phyloP scores from a whole-genome alignment of 805 yeast species.

The Tetrapisispora fleetii region DNA sequence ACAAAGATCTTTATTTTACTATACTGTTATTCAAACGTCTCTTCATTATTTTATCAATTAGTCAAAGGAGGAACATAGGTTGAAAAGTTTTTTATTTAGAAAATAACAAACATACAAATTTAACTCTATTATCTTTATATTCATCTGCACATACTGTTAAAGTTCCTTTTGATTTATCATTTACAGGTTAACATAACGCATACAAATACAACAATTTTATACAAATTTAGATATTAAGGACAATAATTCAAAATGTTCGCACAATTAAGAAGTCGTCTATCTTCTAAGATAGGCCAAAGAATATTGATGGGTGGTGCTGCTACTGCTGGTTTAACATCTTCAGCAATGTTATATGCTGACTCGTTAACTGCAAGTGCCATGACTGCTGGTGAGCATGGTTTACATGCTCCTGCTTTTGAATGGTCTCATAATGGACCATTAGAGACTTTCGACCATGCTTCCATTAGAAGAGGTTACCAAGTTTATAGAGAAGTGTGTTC shows the following conservation, averaged over 20 bases:
- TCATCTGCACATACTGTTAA: too few species aligned
- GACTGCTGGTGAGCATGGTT: slow-evolving; percentile 98
- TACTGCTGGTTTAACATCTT: slow-evolving; percentile 73
- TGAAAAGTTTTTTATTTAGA: too few species aligned
- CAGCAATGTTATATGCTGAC: slow-evolving; percentile 74
- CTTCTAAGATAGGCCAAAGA: slow-evolving; percentile 27
- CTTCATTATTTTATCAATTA: too few species aligned
- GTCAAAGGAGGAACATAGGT: too few species aligned
- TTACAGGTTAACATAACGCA: too few species aligned
- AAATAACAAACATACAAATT: too few species aligned
- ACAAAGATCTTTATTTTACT: too few species aligned
- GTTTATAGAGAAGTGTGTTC: slow-evolving; percentile 99
- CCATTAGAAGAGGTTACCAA: slow-evolving; percentile 97
- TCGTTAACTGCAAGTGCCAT: slow-evolving; percentile 84
- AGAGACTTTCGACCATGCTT: slow-evolving; percentile 84
- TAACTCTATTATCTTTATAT: too few species aligned
- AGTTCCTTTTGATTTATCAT: too few species aligned
- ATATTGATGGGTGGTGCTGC: slow-evolving; percentile 46
- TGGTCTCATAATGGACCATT: slow-evolving; percentile 95
- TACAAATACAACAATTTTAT: not conserved
- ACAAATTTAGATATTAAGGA: not conserved
- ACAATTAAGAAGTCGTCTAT: slow-evolving; percentile 3
- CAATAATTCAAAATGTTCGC: slow-evolving; percentile 1
- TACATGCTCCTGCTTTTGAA: slow-evolving; percentile 85
- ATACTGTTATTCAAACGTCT: too few species aligned